Evolutionary conservation across 163 green algal genomes (phyloP).

Genomic region (Prototheca stagnorum): DNA sequence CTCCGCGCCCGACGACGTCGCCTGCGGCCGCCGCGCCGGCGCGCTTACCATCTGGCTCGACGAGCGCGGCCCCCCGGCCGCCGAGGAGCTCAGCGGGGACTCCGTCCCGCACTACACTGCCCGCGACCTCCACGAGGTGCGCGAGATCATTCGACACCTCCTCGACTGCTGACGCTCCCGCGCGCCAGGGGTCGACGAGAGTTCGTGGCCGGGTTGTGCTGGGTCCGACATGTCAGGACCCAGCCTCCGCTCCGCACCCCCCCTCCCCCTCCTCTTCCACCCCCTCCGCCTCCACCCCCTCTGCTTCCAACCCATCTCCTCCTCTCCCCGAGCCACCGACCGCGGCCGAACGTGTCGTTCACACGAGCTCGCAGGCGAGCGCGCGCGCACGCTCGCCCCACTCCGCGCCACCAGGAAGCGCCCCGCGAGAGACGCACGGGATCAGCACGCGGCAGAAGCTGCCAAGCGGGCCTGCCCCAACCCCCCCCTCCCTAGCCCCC

Average conservation of each 20-base stretch:
- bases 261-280: too few relatives aligned
- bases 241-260: too few relatives aligned
- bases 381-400: too few relatives aligned
- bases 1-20: constrained; percentile 24
- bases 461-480: background rate
- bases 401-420: too few relatives aligned
- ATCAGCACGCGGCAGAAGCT: background rate
- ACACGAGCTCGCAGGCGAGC: too few relatives aligned
- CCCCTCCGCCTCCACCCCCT: too few relatives aligned
- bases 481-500: background rate
- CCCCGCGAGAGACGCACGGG: too few relatives aligned
- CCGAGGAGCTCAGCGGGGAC: background rate
- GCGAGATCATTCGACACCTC: constrained; percentile 6
- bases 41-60: constrained; percentile 25
- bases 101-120: constrained; percentile 13
- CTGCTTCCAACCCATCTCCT: too few relatives aligned
- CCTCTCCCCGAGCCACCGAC: too few relatives aligned
- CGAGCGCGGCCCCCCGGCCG: constrained; percentile 3
- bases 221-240: background rate
- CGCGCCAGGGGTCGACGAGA: background rate
- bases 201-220: background rate
- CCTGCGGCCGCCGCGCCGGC: constrained; percentile 20
- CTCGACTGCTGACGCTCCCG: too few relatives aligned
- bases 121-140: constrained; percentile 11
- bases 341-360: too few relatives aligned